A percentile compares a stretch with the other conserved stretches of the same genome.
Conservation (phyloP, 2,329 filamentous ascomycete genomes). For the Xylariaceae sp. region DNA sequence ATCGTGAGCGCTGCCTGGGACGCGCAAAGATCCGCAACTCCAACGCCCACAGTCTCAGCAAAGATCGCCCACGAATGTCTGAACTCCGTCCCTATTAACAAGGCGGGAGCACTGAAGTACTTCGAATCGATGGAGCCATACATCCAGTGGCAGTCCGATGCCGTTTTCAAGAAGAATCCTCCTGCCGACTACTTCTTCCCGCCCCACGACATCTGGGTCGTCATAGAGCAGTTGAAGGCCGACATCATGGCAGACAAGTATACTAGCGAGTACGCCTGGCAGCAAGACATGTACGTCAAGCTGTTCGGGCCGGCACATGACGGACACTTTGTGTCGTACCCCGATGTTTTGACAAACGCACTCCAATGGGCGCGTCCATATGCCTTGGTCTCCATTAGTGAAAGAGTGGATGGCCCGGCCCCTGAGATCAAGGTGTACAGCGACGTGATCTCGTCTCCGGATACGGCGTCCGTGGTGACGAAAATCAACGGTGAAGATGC, state of each 20-base stretch:
- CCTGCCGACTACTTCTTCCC: slow-evolving; percentile 36
- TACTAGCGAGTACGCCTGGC: slow-evolving; percentile 38
- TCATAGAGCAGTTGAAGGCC: slow-evolving; percentile 31
- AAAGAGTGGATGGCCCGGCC: slow-evolving; percentile 27
- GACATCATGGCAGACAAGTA: slow-evolving; percentile 34
- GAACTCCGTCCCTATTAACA: slow-evolving; percentile 38
- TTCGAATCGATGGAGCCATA: slow-evolving; percentile 38
- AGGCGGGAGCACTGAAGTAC: slow-evolving; percentile 36
- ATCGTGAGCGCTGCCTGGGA: slow-evolving; percentile 31
- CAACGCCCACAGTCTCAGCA: slow-evolving; percentile 35
- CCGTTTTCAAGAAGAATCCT: slow-evolving; percentile 36
- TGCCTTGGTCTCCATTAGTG: slow-evolving; percentile 31
- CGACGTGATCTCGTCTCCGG: slow-evolving; percentile 32
- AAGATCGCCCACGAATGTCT: slow-evolving; percentile 38
- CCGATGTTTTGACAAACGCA: slow-evolving; percentile 36
- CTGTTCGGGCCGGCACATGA: slow-evolving; percentile 38
- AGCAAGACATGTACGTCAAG: slow-evolving; percentile 36
- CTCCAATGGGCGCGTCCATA: slow-evolving; percentile 34
- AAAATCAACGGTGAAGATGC: slow-evolving; percentile 32
- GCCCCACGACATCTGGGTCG: slow-evolving; percentile 36
- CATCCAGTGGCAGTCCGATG: slow-evolving; percentile 39
- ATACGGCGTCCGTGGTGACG: slow-evolving; percentile 28
- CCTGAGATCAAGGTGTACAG: slow-evolving; percentile 31
- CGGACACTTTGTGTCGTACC: slow-evolving; percentile 39
- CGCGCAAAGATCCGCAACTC: slow-evolving; percentile 26